These are phyloP conservation scores for Jasminum sambac DNA, from an alignment of 257 asterid genomes.

Conservation along the genomic window DNA sequence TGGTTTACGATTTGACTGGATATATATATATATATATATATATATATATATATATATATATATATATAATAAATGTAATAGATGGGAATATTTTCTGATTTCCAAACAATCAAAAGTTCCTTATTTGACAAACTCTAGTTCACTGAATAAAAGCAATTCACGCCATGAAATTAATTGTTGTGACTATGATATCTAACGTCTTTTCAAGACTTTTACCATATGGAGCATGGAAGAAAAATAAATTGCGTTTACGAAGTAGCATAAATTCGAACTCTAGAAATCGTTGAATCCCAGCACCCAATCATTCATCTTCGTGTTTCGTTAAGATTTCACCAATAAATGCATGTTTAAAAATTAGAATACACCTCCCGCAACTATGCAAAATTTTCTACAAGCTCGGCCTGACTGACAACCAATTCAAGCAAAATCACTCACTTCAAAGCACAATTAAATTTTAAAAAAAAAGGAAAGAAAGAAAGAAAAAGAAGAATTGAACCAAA, in stretches of 20 bases:
- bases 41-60: background rate
- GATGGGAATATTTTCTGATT: background rate
- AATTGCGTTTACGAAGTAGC: background rate
- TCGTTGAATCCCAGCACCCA: background rate
- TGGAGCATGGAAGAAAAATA: background rate
- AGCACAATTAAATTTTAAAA: background rate
- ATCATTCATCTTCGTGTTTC: background rate
- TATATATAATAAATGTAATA: background rate
- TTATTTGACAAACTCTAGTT: background rate
- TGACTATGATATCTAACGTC: background rate
- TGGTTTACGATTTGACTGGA: background rate
- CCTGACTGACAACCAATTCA: background rate
- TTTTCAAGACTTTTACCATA: background rate
- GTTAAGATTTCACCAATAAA: background rate
- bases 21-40: background rate
- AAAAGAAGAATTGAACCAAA: background rate
- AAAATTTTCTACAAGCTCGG: background rate
- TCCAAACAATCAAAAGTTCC: background rate
- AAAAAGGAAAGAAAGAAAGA: background rate
- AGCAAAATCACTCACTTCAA: slow-evolving; percentile 18
- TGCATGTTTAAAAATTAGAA: background rate
- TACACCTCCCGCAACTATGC: background rate
- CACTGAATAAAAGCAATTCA: background rate
- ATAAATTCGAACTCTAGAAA: background rate
- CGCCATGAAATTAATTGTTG: background rate